Base-by-base conservation (phyloP, 1,284 basidiomycete genomes). In the Malassezia restricta region DNA sequence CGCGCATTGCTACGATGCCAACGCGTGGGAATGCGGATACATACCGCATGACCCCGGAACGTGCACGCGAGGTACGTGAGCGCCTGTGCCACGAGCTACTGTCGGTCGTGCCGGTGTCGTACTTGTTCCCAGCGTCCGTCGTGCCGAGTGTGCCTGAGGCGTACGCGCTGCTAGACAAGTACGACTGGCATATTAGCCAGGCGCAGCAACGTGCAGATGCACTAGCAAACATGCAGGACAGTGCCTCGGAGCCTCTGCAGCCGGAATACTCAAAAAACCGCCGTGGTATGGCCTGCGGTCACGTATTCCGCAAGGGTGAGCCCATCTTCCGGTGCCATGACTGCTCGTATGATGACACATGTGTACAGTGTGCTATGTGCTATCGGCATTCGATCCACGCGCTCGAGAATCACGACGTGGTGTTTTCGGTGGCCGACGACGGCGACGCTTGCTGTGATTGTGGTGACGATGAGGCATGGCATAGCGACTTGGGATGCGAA, bases 261-360 rank as follows among this genome's bases (percentile, higher is more conserved):
- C 65, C 66, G 5, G 70, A 73, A 44, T 73, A 73, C 51, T 61
- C 63, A 6, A 59, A 58, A 32, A 58, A 67, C 9, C 59, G 68
- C 5, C 51, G 62, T 46, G 70, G 68, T 11, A 71, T 68, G 68
- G 59, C 68, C 4, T 73, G 70, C 46, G 72, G 72, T 1, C 71
- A 74, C 47, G 65, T 73, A 32, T 74, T 74, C 57, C 58, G 64
- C 40, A 69, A 71, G 44, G 72, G 72, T 33, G 72, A 74, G 51
- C 68, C 71, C 28, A 65, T 74, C 49, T 74, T 72, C 51, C 68
- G 72, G 39, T 74, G 72, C 48, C 51, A 60, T 29, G 68, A 73
- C 51, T 73, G 70, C 52, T 68, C 62, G 15, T 61, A 65, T 14
- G 70, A 73, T 43, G 70, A 73, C 43, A 73, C 68, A 3, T 71